Evolutionary conservation across 345 rosid species (phyloP).

Genomic region (Lumnitzera racemosa): DNA sequence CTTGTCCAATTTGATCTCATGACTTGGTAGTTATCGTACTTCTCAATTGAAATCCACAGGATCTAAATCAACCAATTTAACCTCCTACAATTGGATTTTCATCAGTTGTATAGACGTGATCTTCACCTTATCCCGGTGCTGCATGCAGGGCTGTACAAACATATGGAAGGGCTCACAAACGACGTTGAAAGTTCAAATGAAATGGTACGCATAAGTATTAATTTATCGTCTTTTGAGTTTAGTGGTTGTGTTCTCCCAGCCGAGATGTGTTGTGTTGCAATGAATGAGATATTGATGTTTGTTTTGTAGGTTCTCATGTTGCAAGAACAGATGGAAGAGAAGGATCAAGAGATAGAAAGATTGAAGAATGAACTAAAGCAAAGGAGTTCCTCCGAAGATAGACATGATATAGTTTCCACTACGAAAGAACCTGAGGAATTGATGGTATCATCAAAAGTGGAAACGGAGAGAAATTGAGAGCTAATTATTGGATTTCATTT

Average conservation of each 20-base stretch:
- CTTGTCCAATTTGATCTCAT: too few species aligned
- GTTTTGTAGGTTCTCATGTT: conserved; percentile 52
- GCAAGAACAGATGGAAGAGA: conserved; percentile 68
- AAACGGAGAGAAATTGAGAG: background rate
- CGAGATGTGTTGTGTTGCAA: background rate
- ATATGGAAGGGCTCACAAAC: conserved; percentile 66
- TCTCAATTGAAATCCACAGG: too few species aligned
- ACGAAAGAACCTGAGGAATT: conserved; percentile 21
- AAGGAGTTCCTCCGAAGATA: conserved; percentile 25
- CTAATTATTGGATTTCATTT: background rate
- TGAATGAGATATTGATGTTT: background rate
- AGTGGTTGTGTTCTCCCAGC: background rate
- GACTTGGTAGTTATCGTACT: too few species aligned
- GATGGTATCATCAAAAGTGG: background rate
- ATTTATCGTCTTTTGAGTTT: background rate
- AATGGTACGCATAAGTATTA: conserved; percentile 33
- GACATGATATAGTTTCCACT: conserved; percentile 20
- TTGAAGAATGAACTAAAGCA: conserved; percentile 39
- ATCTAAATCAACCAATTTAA: background rate
- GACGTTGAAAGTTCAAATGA: conserved; percentile 89
- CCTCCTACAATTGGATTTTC: background rate
- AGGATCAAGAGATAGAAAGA: conserved; percentile 40
- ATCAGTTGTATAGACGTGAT: conserved; percentile 1
- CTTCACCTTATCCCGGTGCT: conserved; percentile 11
- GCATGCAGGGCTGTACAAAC: conserved; percentile 51